These are phyloP conservation scores for Aristolochia contorta DNA, from an alignment of 164 flowering plant genomes.

Conservation along the genomic window DNA sequence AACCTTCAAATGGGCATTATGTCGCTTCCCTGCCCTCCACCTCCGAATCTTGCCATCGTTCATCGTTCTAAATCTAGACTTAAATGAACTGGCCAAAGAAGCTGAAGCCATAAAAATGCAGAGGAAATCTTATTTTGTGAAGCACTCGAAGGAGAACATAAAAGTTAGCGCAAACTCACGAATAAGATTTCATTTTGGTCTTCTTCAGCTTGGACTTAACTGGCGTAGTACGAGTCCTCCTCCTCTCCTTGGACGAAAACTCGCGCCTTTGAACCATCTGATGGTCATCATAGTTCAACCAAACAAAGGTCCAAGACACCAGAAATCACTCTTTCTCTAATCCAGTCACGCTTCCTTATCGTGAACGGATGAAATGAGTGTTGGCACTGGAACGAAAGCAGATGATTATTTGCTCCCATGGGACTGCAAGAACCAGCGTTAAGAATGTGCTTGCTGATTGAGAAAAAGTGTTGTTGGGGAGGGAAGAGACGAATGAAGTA, in stretches of 20 bases:
- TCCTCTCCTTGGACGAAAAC: constrained; percentile 65
- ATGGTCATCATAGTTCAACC: neutral
- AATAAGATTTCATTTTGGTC: constrained; percentile 64
- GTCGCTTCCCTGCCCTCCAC: constrained; percentile 88
- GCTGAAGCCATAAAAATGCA: neutral
- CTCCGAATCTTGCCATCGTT: constrained; percentile 81
- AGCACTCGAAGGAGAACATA: neutral
- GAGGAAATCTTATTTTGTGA: neutral
- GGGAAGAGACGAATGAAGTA: constrained; percentile 11
- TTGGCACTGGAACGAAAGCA: constrained; percentile 10
- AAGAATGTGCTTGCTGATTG: constrained; percentile 8
- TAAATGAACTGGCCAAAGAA: constrained; percentile 46
- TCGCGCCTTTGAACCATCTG: constrained; percentile 58
- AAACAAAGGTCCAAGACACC: too few species aligned
- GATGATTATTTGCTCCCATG: constrained; percentile 2
- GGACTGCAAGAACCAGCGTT: constrained; percentile 9
- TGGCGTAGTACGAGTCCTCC: constrained; percentile 58
- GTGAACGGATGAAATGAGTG: constrained; percentile 13
- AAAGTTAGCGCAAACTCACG: constrained; percentile 40
- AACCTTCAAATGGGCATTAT: constrained; percentile 93
- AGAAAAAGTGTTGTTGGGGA: constrained; percentile 5
- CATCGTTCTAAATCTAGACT: constrained; percentile 62
- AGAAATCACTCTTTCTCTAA: neutral
- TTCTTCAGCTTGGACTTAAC: constrained; percentile 73
- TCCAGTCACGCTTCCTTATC: constrained; percentile 12